These are phyloP conservation scores for Blastocystis sp. DNA, from an alignment of 352 stramenopile species.

Conservation along the genomic window DNA sequence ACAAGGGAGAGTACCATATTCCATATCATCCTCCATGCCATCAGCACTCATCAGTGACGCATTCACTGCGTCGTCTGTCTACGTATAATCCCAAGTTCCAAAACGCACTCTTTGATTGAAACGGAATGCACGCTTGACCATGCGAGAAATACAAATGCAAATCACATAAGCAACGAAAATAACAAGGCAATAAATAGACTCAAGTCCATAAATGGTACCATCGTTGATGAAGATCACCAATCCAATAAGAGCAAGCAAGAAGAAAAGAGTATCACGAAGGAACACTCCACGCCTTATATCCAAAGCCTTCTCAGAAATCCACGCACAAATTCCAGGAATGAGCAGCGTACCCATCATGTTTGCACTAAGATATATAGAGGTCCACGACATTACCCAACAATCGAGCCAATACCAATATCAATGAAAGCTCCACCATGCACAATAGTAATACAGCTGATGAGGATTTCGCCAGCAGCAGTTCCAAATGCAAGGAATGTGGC, in stretches of 20 bases:
- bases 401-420: constrained; percentile 58
- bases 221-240: background rate
- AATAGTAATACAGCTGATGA: constrained; percentile 59
- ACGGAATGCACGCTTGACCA: constrained; percentile 1
- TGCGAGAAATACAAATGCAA: background rate
- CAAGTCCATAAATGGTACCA: background rate
- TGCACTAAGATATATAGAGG: background rate
- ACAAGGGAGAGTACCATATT: background rate
- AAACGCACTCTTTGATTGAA: background rate
- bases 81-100: background rate
- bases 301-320: background rate
- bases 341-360: background rate
- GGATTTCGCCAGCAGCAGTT: constrained; percentile 32
- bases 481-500: constrained; percentile 49
- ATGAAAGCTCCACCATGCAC: constrained; percentile 49
- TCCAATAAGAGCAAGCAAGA: background rate
- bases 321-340: constrained; percentile 12
- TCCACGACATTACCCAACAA: background rate
- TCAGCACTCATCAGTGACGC: background rate
- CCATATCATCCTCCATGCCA: background rate
- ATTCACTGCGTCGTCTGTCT: background rate
- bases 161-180: constrained; percentile 26
- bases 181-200: background rate
- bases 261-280: background rate
- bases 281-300: background rate